Evolutionary conservation across 2,329 filamentous ascomycete genomes (phyloP).

Genomic region (Nothopassalora personata): DNA sequence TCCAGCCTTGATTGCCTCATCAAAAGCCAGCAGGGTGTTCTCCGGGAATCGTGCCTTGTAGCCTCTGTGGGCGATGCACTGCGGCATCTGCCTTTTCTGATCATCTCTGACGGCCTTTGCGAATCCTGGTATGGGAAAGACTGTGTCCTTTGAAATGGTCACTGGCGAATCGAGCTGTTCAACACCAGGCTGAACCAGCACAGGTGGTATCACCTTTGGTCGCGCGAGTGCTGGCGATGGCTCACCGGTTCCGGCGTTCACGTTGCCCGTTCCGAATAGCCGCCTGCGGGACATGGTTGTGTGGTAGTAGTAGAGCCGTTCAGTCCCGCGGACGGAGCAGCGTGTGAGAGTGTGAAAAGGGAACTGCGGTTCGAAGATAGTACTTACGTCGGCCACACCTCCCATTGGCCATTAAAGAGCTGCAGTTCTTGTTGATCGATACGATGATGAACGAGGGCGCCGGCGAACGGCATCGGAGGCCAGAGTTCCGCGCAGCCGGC

Average conservation of each 20-base stretch:
- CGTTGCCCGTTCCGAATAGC: background rate
- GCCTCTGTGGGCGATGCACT: slow-evolving; percentile 72
- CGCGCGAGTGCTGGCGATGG: slow-evolving; percentile 4
- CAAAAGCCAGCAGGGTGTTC: slow-evolving; percentile 78
- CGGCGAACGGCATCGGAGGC: no score
- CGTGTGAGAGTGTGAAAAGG: background rate
- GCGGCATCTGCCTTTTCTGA: slow-evolving; percentile 47
- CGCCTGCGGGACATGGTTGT: background rate
- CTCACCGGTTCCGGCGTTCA: background rate
- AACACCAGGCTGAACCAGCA: slow-evolving; percentile 29
- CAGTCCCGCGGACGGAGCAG: background rate
- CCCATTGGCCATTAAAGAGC: background rate
- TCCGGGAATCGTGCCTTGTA: slow-evolving; percentile 76
- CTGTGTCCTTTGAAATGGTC: slow-evolving; percentile 19
- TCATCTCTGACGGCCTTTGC: slow-evolving; percentile 20
- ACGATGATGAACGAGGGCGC: background rate
- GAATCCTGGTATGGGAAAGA: slow-evolving; percentile 23
- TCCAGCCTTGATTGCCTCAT: slow-evolving; percentile 65
- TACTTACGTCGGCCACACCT: background rate
- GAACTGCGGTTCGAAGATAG: background rate
- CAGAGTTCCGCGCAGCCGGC: no score
- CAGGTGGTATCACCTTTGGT: slow-evolving; percentile 22
- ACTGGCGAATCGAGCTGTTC: slow-evolving; percentile 25
- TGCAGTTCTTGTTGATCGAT: background rate
- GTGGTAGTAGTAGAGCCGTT: background rate